Percentiles rank a stretch among this genome's conserved stretches.
Evolutionary conservation across 768 basidiomycete species (phyloP).

Genomic region (Lentinus tigrinus): DNA sequence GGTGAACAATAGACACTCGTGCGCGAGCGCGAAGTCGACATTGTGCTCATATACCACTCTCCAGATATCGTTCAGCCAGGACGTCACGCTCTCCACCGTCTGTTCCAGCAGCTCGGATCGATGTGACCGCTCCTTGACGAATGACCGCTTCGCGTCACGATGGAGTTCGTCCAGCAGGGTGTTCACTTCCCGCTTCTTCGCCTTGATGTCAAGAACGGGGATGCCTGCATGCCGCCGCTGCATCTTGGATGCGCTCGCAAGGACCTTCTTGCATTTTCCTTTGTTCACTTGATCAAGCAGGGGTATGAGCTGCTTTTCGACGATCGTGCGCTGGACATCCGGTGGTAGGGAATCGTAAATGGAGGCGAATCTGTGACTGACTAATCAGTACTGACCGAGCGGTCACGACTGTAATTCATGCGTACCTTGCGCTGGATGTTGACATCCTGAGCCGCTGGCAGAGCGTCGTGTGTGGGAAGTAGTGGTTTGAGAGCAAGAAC

Average conservation of each 20-base stretch:
- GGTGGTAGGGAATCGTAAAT: constrained; percentile 52
- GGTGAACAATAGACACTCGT: constrained; percentile 54
- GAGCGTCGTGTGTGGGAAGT: no score
- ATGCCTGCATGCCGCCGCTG: constrained; percentile 38
- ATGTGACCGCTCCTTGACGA: constrained; percentile 52
- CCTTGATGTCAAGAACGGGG: constrained; percentile 50
- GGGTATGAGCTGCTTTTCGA: constrained; percentile 49
- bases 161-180: constrained; percentile 51
- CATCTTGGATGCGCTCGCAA: constrained; percentile 40
- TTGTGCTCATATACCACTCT: constrained; percentile 56
- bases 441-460: neutral
- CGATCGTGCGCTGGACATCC: constrained; percentile 48
- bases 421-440: constrained; percentile 5
- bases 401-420: neutral
- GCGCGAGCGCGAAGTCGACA: constrained; percentile 49
- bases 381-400: neutral
- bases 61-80: constrained; percentile 71
- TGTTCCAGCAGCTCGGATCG: constrained; percentile 56
- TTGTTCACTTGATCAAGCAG: constrained; percentile 45
- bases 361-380: constrained; percentile 39
- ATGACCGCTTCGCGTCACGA: constrained; percentile 51
- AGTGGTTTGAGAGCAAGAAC: no score
- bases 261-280: constrained; percentile 36
- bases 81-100: constrained; percentile 49
- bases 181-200: constrained; percentile 56